Conservation (phyloP, 441 rosid species). For the Bruguiera hainesii region DNA sequence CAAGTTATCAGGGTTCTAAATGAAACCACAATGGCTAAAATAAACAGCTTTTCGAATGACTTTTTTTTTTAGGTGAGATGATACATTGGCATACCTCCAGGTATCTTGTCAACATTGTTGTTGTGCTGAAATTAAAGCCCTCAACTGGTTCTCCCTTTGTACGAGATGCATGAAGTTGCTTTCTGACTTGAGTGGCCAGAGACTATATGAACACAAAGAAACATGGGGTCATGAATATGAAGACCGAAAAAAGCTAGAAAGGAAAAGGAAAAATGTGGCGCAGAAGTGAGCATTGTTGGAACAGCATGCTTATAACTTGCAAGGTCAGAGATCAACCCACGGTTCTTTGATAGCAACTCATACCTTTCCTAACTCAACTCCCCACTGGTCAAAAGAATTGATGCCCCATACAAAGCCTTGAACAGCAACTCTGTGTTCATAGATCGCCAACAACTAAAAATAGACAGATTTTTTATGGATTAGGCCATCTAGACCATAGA, state of each 20-base stretch:
- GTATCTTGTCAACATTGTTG: slow-evolving; percentile 60
- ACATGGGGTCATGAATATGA: background rate
- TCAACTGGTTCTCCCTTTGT: slow-evolving; percentile 53
- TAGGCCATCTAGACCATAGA: background rate
- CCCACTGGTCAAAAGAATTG: slow-evolving; percentile 98
- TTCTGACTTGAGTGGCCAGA: slow-evolving; percentile 85
- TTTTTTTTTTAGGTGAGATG: slow-evolving; percentile 1
- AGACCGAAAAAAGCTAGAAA: background rate
- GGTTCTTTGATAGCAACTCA: slow-evolving; percentile 1
- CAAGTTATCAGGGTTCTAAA: background rate
- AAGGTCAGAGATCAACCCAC: background rate
- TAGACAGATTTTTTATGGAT: slow-evolving; percentile 2
- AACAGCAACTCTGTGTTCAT: slow-evolving; percentile 92
- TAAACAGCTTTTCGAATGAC: background rate
- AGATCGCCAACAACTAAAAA: slow-evolving; percentile 80
- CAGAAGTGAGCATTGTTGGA: too few relatives aligned
- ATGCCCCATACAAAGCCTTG: slow-evolving; percentile 96
- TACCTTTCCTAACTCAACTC: slow-evolving; percentile 97
- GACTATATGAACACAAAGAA: slow-evolving; percentile 37
- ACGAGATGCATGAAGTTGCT: slow-evolving; percentile 80
- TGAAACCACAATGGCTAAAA: background rate
- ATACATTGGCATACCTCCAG: slow-evolving; percentile 51
- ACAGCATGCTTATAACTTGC: background rate
- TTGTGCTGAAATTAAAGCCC: slow-evolving; percentile 89
- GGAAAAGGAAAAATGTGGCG: background rate